Conservation (phyloP, 495 filamentous ascomycete species). For the Cercophora newfieldiana region DNA sequence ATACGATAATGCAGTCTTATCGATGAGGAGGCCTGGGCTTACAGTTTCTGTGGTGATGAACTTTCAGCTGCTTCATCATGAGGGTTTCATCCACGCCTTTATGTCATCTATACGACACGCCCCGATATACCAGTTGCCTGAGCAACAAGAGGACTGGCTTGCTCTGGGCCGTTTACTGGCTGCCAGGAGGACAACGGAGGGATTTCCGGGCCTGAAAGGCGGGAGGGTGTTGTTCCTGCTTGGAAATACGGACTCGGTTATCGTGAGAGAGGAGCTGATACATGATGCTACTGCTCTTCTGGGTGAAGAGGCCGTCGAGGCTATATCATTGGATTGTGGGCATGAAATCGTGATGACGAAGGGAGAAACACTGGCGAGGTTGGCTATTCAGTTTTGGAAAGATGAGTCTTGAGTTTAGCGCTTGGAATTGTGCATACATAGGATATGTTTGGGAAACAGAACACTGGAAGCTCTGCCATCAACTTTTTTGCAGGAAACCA, state of each 20-base stretch:
- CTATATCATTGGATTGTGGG: conserved; percentile 46
- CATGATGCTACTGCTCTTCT: conserved; percentile 47
- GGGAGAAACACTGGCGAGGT: conserved; percentile 38
- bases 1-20: conserved; percentile 46
- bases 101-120: conserved; percentile 54
- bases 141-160: conserved; percentile 59
- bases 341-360: conserved; percentile 54
- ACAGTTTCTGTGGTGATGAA: conserved; percentile 48
- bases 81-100: conserved; percentile 58
- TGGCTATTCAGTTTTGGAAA: conserved; percentile 45
- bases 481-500: no score
- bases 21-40: conserved; percentile 33
- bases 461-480: not conserved
- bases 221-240: conserved; percentile 54
- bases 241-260: conserved; percentile 55
- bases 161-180: conserved; percentile 53
- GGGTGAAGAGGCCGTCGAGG: conserved; percentile 47
- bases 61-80: conserved; percentile 58
- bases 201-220: conserved; percentile 39
- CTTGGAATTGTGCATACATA: not conserved
- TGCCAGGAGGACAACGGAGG: conserved; percentile 34
- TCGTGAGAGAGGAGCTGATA: conserved; percentile 52
- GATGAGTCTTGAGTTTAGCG: not conserved
- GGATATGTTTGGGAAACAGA: not conserved
- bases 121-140: conserved; percentile 58